A percentile compares a stretch with the other conserved stretches of the same genome.
phyloP scores from a whole-genome alignment of 2,329 filamentous ascomycete species.

The Meredithiella fracta region DNA sequence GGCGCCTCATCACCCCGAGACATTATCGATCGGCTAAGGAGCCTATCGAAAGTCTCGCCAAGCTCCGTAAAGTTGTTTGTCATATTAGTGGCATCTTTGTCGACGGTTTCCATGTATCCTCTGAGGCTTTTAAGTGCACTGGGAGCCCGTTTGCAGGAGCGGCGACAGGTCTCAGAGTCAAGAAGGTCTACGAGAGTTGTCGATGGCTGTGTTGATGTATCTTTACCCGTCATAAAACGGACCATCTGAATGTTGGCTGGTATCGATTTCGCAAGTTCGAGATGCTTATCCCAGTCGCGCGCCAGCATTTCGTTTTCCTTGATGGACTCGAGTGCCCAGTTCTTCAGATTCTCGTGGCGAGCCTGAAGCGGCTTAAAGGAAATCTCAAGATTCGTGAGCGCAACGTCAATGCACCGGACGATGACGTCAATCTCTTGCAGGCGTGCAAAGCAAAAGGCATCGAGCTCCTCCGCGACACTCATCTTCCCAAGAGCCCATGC shows the following conservation, averaged over 20 bases:
- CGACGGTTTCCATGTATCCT: conserved; percentile 42
- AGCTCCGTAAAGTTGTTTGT: conserved; percentile 33
- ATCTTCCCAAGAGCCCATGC: conserved; percentile 61
- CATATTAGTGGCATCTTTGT: conserved; percentile 42
- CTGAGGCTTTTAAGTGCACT: conserved; percentile 43
- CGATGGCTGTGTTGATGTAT: conserved; percentile 27
- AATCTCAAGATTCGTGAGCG: conserved; percentile 66
- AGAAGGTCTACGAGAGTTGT: conserved; percentile 59
- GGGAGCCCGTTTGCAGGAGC: conserved; percentile 50
- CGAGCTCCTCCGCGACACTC: conserved; percentile 51
- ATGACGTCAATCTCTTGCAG: conserved; percentile 62
- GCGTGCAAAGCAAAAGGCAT: conserved; percentile 43
- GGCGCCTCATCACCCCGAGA: conserved; percentile 45
- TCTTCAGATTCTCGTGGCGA: conserved; percentile 53
- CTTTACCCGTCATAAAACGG: conserved; percentile 40
- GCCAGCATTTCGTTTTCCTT: conserved; percentile 50
- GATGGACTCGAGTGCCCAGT: conserved; percentile 52
- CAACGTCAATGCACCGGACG: conserved; percentile 64
- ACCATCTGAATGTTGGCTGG: conserved; percentile 51
- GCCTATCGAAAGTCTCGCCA: conserved; percentile 46
- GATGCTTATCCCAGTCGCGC: conserved; percentile 50
- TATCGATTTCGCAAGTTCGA: conserved; percentile 47
- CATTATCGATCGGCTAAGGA: conserved; percentile 36
- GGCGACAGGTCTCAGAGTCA: conserved; percentile 54
- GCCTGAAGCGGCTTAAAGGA: conserved; percentile 57